Percentiles rank a stretch among this genome's conserved stretches.
phyloP scores from a whole-genome alignment of 1,139 yeast species.

The Petasospora rhodanensis region DNA sequence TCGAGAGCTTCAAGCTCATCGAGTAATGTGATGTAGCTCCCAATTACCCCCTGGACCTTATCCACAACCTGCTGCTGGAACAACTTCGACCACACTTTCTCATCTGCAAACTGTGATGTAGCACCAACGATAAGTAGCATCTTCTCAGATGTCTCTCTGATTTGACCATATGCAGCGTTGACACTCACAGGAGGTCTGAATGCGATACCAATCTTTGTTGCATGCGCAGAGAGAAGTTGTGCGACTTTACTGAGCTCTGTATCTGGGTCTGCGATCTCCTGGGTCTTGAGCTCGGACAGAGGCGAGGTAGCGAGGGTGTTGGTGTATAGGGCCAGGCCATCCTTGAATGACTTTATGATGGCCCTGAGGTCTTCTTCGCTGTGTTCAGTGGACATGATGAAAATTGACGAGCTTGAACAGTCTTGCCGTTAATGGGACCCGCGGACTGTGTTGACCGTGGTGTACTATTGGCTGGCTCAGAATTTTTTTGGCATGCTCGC shows the following conservation, averaged over 20 bases:
- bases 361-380: conserved; percentile 18
- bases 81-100: conserved; percentile 12
- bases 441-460: too few species aligned
- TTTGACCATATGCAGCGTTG: conserved; percentile 49
- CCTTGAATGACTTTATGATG: conserved; percentile 17
- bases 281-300: conserved; percentile 27
- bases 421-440: too few species aligned
- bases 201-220: conserved; percentile 74
- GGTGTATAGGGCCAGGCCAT: conserved; percentile 17
- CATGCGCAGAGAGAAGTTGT: conserved; percentile 65
- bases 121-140: conserved; percentile 17
- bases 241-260: conserved; percentile 56
- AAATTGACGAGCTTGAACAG: too few species aligned
- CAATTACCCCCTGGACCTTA: conserved; percentile 11
- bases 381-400: conserved; percentile 7
- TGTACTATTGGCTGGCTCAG: too few species aligned
- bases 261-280: conserved; percentile 42
- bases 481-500: too few species aligned
- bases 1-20: conserved; percentile 29
- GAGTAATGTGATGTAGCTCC: conserved; percentile 22
- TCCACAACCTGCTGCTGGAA: conserved; percentile 15
- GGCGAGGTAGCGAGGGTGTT: conserved; percentile 9
- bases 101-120: conserved; percentile 13
- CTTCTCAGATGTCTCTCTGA: conserved; percentile 34
- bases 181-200: conserved; percentile 56